Conservation (phyloP, 768 basidiomycete genomes). For the Suillus luteus region DNA sequence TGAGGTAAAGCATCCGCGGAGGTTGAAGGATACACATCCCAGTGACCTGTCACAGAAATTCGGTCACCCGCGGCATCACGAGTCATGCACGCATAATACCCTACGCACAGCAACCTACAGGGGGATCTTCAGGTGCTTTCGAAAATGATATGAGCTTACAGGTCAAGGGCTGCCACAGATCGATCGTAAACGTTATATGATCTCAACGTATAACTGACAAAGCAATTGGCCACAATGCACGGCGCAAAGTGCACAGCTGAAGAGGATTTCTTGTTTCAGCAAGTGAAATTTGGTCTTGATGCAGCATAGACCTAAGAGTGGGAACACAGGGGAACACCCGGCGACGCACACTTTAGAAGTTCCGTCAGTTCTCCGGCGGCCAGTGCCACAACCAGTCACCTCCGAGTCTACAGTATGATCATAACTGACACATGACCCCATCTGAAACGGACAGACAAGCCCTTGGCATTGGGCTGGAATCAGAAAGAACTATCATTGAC, state of each 20-base stretch:
- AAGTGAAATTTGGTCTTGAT: neutral
- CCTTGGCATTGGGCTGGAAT: neutral
- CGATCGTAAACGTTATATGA: neutral
- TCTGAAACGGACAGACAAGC: neutral
- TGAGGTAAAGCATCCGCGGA: neutral
- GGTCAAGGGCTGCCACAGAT: constrained; percentile 9
- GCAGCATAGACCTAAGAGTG: neutral
- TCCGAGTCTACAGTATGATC: neutral
- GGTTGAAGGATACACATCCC: neutral
- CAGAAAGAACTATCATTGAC: neutral
- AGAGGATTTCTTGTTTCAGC: neutral
- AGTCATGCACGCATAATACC: neutral
- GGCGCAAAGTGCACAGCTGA: neutral
- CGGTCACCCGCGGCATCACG: neutral
- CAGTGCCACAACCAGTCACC: neutral
- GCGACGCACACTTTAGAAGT: neutral
- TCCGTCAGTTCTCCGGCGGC: neutral
- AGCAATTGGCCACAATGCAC: neutral
- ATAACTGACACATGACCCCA: neutral
- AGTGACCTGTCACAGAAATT: neutral
- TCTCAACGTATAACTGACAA: neutral
- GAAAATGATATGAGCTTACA: neutral
- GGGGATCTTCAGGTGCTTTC: constrained; percentile 2
- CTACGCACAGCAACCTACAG: neutral
- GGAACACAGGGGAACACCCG: neutral